A percentile compares a stretch with the other conserved stretches of the same genome.
Evolutionary conservation across 495 filamentous ascomycete species (phyloP).

Genomic region (Podospora bellae-mahoneyi): DNA sequence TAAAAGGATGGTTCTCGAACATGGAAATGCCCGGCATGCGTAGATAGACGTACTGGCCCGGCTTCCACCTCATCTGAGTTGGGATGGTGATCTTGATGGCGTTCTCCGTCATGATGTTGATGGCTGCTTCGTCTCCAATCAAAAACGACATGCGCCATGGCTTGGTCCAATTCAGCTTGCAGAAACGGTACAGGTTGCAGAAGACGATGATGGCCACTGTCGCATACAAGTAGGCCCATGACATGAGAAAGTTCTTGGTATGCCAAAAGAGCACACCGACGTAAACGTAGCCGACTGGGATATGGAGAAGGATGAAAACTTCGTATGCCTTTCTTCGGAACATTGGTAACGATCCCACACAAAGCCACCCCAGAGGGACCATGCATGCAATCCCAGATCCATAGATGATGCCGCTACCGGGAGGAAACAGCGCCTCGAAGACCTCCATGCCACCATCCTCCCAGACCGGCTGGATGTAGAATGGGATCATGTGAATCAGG

Average conservation of each 20-base stretch:
- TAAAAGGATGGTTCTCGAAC: slow-evolving; percentile 93
- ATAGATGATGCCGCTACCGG: slow-evolving; percentile 66
- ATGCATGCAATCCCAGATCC: slow-evolving; percentile 87
- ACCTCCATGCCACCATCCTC: slow-evolving; percentile 65
- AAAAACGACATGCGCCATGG: slow-evolving; percentile 75
- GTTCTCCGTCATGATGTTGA: slow-evolving; percentile 84
- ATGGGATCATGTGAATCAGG: slow-evolving; percentile 80
- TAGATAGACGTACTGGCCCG: slow-evolving; percentile 92
- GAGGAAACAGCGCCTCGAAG: slow-evolving; percentile 62
- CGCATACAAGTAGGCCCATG: slow-evolving; percentile 86
- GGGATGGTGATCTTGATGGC: slow-evolving; percentile 91
- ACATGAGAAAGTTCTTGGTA: slow-evolving; percentile 84
- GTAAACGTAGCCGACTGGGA: slow-evolving; percentile 76
- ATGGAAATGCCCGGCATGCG: slow-evolving; percentile 87
- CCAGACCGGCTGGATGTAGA: slow-evolving; percentile 84
- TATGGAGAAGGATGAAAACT: slow-evolving; percentile 75
- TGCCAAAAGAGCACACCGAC: slow-evolving; percentile 93
- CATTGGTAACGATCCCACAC: slow-evolving; percentile 75
- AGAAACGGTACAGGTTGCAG: slow-evolving; percentile 61
- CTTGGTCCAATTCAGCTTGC: slow-evolving; percentile 83
- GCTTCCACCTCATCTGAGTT: slow-evolving; percentile 87
- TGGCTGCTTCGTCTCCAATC: slow-evolving; percentile 81
- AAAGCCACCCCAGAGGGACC: slow-evolving; percentile 75
- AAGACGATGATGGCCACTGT: slow-evolving; percentile 74
- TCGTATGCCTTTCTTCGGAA: slow-evolving; percentile 66